Evolutionary conservation across 78 protist genomes (phyloP).

Genomic region (Dictyostelium firmibasis): DNA sequence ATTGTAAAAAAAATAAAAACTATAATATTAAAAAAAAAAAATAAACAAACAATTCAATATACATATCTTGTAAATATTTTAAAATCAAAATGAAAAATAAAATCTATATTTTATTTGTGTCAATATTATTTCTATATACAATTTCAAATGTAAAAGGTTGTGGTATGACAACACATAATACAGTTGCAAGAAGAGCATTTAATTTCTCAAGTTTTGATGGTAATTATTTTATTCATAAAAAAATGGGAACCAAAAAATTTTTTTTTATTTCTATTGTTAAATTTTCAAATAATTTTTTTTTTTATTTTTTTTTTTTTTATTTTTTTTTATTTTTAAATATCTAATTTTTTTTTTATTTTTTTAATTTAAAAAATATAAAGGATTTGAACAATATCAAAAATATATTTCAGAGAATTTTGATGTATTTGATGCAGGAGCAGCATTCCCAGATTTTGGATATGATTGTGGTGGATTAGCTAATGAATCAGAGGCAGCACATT

Average conservation of each 20-base stretch:
- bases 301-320: background rate
- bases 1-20: background rate
- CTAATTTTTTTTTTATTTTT: background rate
- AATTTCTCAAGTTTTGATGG: constrained; percentile 64
- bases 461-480: constrained; percentile 32
- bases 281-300: background rate
- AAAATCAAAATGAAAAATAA: background rate
- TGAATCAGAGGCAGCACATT: constrained; percentile 70
- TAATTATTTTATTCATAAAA: background rate
- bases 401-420: constrained; percentile 10
- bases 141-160: constrained; percentile 8
- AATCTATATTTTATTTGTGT: too few species aligned
- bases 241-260: background rate
- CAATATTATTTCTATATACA: background rate
- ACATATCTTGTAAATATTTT: too few species aligned
- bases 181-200: constrained; percentile 54
- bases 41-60: background rate
- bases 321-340: background rate
- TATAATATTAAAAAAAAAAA: background rate
- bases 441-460: constrained; percentile 74
- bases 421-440: constrained; percentile 65
- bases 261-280: background rate
- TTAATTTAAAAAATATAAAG: background rate
- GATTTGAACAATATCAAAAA: constrained; percentile 2
- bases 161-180: constrained; percentile 78